Evolutionary conservation across 768 basidiomycete genomes (phyloP).

Genomic region (Collybiopsis confluens): DNA sequence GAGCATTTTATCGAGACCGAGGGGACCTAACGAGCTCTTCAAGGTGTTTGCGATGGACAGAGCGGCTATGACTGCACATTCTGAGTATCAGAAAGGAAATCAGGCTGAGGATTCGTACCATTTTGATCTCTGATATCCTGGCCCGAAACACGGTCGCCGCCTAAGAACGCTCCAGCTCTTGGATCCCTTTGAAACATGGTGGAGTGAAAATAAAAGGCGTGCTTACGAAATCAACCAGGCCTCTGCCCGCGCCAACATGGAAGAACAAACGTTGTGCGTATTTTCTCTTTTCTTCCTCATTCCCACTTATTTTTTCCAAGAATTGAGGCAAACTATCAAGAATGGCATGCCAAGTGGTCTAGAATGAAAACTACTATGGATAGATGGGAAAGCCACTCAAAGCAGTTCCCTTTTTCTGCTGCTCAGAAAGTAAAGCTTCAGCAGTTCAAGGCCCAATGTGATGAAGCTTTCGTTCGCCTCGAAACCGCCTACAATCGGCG

Average conservation of each 20-base stretch:
- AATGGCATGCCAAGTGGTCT: neutral
- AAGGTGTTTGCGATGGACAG: constrained; percentile 97
- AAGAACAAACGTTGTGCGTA: neutral
- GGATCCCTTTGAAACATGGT: constrained; percentile 70
- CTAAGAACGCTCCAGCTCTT: constrained; percentile 86
- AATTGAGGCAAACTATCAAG: neutral
- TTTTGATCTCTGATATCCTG: constrained; percentile 97
- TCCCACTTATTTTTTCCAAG: neutral
- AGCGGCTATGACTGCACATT: constrained; percentile 78
- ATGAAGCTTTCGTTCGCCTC: neutral
- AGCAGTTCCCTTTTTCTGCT: neutral
- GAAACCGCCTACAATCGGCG: neutral
- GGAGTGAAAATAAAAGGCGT: neutral
- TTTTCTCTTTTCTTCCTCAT: neutral
- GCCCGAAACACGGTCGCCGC: constrained; percentile 90
- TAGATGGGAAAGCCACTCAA: neutral
- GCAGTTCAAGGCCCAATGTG: neutral
- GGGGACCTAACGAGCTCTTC: constrained; percentile 91
- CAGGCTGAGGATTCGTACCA: constrained; percentile 44
- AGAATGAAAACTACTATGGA: neutral
- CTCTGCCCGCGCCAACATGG: neutral
- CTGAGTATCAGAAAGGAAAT: constrained; percentile 6
- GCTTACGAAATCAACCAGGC: constrained; percentile 1
- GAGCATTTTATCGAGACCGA: constrained; percentile 95
- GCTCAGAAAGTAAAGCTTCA: neutral